Evolutionary conservation across 2,329 filamentous ascomycete species (phyloP).

Genomic region (Westerdykella aurantiaca): DNA sequence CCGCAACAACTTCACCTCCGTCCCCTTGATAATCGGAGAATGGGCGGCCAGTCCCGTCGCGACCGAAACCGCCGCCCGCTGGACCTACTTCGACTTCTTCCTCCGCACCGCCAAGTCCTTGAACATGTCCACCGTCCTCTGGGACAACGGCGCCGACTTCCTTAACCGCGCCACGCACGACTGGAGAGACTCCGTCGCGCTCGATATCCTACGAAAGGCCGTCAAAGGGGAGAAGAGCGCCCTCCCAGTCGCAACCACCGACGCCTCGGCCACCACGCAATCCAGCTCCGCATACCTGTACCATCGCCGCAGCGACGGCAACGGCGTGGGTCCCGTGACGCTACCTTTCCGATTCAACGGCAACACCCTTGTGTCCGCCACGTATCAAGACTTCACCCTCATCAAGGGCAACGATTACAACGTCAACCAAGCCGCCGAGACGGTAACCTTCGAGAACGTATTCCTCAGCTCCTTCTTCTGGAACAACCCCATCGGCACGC

Average conservation of each 20-base stretch:
- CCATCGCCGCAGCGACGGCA: slow-evolving; percentile 43
- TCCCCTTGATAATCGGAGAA: slow-evolving; percentile 55
- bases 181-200: slow-evolving; percentile 49
- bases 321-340: slow-evolving; percentile 38
- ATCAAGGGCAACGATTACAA: slow-evolving; percentile 43
- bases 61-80: slow-evolving; percentile 52
- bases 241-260: slow-evolving; percentile 49
- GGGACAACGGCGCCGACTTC: slow-evolving; percentile 56
- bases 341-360: slow-evolving; percentile 52
- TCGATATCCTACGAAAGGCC: slow-evolving; percentile 46
- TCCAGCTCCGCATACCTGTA: slow-evolving; percentile 51
- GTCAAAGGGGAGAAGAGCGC: slow-evolving; percentile 44
- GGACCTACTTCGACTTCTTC: slow-evolving; percentile 55
- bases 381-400: slow-evolving; percentile 36
- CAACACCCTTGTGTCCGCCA: slow-evolving; percentile 43
- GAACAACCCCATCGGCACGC: slow-evolving; percentile 41
- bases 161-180: slow-evolving; percentile 45
- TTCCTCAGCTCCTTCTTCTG: slow-evolving; percentile 46
- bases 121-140: slow-evolving; percentile 49
- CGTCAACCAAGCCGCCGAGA: slow-evolving; percentile 34
- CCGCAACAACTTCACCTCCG: slow-evolving; percentile 50
- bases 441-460: slow-evolving; percentile 43
- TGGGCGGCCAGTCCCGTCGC: slow-evolving; percentile 48
- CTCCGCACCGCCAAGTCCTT: slow-evolving; percentile 46
- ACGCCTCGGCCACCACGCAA: slow-evolving; percentile 43